phyloP scores from a whole-genome alignment of 352 stramenopile genomes.

The Globisporangium acanthophoron region DNA sequence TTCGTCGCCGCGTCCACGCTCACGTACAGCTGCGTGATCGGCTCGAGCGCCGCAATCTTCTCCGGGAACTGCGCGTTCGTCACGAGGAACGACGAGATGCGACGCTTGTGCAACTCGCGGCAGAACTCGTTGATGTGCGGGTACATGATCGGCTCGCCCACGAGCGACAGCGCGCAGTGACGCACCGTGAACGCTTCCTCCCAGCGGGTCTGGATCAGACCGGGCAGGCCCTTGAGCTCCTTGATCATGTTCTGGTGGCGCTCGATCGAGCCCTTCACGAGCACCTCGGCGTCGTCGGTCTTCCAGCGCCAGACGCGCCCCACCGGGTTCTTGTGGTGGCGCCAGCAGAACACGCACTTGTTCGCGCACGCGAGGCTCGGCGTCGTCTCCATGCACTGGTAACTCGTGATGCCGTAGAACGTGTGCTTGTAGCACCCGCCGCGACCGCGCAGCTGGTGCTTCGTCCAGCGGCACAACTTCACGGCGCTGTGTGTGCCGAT shows the following conservation, averaged over 20 bases:
- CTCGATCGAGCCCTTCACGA: slow-evolving; percentile 92
- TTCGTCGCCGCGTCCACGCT: slow-evolving; percentile 96
- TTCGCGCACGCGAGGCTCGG: slow-evolving; percentile 97
- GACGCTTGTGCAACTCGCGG: slow-evolving; percentile 90
- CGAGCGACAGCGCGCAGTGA: slow-evolving; percentile 96
- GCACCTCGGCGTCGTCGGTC: slow-evolving; percentile 93
- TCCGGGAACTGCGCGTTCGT: slow-evolving; percentile 99
- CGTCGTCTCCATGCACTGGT: slow-evolving; percentile 99
- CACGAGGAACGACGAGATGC: slow-evolving; percentile 98
- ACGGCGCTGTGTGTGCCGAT: slow-evolving; percentile 98
- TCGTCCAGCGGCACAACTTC: slow-evolving; percentile 99
- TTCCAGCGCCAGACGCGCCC: slow-evolving; percentile 98
- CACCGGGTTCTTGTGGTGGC: slow-evolving; percentile 99
- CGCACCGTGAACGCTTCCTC: slow-evolving; percentile 94
- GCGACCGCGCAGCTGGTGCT: slow-evolving; percentile 95
- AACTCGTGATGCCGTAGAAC: slow-evolving; percentile 99
- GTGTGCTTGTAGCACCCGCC: slow-evolving; percentile 99
- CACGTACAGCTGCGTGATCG: slow-evolving; percentile 99
- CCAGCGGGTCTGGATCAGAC: slow-evolving; percentile 92
- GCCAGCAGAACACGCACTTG: slow-evolving; percentile 99
- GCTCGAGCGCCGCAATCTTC: slow-evolving; percentile 92
- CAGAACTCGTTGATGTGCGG: slow-evolving; percentile 97
- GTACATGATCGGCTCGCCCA: slow-evolving; percentile 99
- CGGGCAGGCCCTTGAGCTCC: slow-evolving; percentile 93
- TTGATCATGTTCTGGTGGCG: slow-evolving; percentile 93